These are phyloP conservation scores for Erysiphe neolycopersici DNA, from an alignment of 2,329 filamentous ascomycete species.

Conservation along the genomic window DNA sequence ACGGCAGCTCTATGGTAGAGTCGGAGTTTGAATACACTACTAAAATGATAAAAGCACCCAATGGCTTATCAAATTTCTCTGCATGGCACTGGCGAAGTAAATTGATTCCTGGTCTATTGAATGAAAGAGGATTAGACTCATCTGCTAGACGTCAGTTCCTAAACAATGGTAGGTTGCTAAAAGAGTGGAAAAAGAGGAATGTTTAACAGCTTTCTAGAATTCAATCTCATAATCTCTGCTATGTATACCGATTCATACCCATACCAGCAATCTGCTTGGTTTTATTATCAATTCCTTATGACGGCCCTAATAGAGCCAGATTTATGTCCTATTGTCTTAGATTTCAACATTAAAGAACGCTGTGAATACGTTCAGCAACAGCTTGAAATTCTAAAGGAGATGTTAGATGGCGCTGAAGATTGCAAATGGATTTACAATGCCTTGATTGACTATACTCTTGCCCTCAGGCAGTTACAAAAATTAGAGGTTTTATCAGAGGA, in stretches of 20 bases:
- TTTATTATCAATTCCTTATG: slow-evolving; percentile 79
- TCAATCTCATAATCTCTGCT: slow-evolving; percentile 47
- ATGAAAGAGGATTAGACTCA: slow-evolving; percentile 39
- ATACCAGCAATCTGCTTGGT: slow-evolving; percentile 90
- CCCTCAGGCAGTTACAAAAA: slow-evolving; percentile 26
- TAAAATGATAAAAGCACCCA: slow-evolving; percentile 54
- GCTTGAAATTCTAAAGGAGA: slow-evolving; percentile 43
- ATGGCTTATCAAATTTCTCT: slow-evolving; percentile 64
- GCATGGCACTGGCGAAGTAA: slow-evolving; percentile 85
- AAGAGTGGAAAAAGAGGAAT: neutral
- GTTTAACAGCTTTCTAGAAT: slow-evolving; percentile 23
- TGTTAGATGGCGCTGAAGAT: slow-evolving; percentile 36
- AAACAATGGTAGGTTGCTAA: slow-evolving; percentile 27
- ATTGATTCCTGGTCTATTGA: slow-evolving; percentile 49
- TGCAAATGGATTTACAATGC: slow-evolving; percentile 82
- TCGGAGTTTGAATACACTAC: slow-evolving; percentile 74
- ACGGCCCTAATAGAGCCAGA: slow-evolving; percentile 31
- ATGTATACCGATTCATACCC: slow-evolving; percentile 47
- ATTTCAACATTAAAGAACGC: slow-evolving; percentile 33
- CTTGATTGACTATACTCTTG: slow-evolving; percentile 45
- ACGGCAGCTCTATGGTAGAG: slow-evolving; percentile 40
- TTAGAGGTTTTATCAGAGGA: slow-evolving; percentile 17
- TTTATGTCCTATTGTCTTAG: slow-evolving; percentile 32
- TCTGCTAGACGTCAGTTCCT: slow-evolving; percentile 39
- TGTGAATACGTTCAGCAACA: slow-evolving; percentile 40